Evolutionary conservation across 257 asterid genomes (phyloP).

Genomic region (Capsicum pubescens): DNA sequence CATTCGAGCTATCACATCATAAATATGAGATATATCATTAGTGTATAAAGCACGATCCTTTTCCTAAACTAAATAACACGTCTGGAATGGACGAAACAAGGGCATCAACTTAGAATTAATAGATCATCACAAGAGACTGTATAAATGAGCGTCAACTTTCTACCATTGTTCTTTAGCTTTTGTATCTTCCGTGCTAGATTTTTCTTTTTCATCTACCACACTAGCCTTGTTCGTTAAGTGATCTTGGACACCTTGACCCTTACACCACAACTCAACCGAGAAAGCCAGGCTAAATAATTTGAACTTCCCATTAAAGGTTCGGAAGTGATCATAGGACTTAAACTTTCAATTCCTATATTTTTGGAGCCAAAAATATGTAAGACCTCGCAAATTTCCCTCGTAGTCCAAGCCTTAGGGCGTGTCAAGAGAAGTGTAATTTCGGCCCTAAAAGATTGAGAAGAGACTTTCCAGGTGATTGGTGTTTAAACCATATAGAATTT

Average conservation of each 20-base stretch:
- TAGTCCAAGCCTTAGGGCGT: too few relatives aligned
- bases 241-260: neutral
- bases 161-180: too few relatives aligned
- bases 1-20: too few relatives aligned
- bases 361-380: neutral
- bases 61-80: neutral
- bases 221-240: neutral
- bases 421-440: too few relatives aligned
- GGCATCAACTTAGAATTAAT: neutral
- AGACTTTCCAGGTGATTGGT: too few relatives aligned
- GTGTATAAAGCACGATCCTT: neutral
- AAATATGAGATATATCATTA: neutral
- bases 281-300: neutral
- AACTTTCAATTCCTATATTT: neutral
- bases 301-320: neutral
- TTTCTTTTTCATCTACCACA: neutral
- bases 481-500: too few relatives aligned
- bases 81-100: neutral
- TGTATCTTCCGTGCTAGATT: too few relatives aligned
- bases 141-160: neutral
- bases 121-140: neutral
- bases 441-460: too few relatives aligned
- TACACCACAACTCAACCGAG: neutral
- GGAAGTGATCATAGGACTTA: neutral
- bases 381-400: too few relatives aligned